These are phyloP conservation scores for Candida mesenterica DNA, from an alignment of 1,139 yeast genomes.

Conservation along the genomic window DNA sequence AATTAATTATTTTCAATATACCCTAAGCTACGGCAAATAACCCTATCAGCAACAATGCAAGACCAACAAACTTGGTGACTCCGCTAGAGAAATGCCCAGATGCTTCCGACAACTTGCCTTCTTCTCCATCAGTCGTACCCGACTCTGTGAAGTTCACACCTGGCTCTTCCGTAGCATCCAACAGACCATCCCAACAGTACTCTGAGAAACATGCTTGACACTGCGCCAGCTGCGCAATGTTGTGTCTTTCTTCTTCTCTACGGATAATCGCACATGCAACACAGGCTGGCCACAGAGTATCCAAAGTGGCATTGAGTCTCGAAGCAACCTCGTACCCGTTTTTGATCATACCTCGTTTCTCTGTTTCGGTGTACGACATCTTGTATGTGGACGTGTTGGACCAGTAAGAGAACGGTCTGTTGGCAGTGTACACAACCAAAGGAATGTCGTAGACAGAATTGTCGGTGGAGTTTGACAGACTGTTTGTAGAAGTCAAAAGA, in stretches of 20 bases:
- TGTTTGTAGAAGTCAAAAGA: slow-evolving; percentile 17
- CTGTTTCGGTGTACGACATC: slow-evolving; percentile 31
- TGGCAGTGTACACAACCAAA: slow-evolving; percentile 38
- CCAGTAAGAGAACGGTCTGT: slow-evolving; percentile 38
- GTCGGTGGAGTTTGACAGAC: slow-evolving; percentile 10
- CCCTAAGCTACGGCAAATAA: slow-evolving; percentile 8
- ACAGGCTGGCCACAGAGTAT: slow-evolving; percentile 39
- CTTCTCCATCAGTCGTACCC: slow-evolving; percentile 44
- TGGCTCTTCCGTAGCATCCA: slow-evolving; percentile 12
- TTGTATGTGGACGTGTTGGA: slow-evolving; percentile 39
- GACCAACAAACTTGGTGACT: slow-evolving; percentile 6
- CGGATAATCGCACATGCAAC: slow-evolving; percentile 42
- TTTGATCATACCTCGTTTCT: slow-evolving; percentile 36
- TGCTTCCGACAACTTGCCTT: slow-evolving; percentile 16
- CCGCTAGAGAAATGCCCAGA: slow-evolving; percentile 7
- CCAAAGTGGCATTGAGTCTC: slow-evolving; percentile 31
- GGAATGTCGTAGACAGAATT: slow-evolving; percentile 30
- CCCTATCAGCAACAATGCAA: slow-evolving; percentile 8
- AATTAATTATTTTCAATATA: no score
- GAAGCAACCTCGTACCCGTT: slow-evolving; percentile 36
- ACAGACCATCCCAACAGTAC: slow-evolving; percentile 45
- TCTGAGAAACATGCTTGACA: slow-evolving; percentile 37
- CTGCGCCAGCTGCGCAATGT: slow-evolving; percentile 36
- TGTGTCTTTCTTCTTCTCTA: slow-evolving; percentile 43
- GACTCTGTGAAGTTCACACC: slow-evolving; percentile 42